phyloP scores from a whole-genome alignment of 306 rosid species.

The Cicer pinnatifidum region DNA sequence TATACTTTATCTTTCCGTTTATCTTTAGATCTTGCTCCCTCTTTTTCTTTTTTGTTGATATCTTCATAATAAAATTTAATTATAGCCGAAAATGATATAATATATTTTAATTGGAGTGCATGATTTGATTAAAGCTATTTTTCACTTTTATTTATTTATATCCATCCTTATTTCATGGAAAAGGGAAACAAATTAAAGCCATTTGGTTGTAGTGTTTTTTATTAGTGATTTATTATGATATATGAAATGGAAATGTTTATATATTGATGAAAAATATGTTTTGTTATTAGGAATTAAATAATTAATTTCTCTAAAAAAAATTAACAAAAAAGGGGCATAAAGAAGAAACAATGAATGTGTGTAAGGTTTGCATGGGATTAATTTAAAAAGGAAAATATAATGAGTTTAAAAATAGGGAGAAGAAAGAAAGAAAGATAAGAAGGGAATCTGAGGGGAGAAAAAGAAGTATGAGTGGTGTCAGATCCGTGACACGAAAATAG shows the following conservation, averaged over 20 bases:
- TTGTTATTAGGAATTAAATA: neutral
- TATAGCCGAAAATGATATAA: too few relatives aligned
- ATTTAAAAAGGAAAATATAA: too few relatives aligned
- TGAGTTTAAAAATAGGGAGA: conserved; percentile 20
- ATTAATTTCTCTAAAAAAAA: neutral
- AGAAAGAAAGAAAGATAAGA: conserved; percentile 42
- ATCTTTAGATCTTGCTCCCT: conserved; percentile 22
- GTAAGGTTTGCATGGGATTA: conserved; percentile 52
- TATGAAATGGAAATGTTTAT: neutral
- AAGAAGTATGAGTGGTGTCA: conserved; percentile 59
- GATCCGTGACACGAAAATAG: conserved; percentile 55
- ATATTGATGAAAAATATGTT: neutral
- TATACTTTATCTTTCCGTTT: conserved; percentile 8
- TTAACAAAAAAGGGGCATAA: conserved; percentile 12
- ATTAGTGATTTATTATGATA: conserved; percentile 10
- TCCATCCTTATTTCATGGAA: neutral
- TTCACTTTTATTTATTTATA: neutral
- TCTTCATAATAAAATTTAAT: neutral
- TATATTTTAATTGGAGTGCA: neutral
- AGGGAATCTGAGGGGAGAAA: conserved; percentile 69
- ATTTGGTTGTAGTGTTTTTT: neutral
- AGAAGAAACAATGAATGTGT: conserved; percentile 33
- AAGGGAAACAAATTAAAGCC: neutral
- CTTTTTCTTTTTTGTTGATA: conserved; percentile 37
- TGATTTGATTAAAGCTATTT: neutral